Conservation (phyloP, 257 asterid genomes). For the Ajuga chamaepitys region DNA sequence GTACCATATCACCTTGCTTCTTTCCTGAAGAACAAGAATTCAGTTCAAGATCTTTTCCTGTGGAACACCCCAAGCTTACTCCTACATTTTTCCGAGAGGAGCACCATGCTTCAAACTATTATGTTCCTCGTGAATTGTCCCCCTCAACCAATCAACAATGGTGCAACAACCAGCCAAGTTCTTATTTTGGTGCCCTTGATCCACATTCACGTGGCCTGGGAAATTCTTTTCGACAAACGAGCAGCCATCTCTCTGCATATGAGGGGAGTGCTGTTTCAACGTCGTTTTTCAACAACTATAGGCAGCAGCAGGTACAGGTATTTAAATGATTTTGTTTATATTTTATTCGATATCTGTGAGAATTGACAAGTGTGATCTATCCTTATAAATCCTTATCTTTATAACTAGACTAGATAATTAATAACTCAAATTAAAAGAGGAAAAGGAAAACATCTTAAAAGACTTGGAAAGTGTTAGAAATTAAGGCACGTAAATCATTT, state of each 20-base stretch:
- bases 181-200: constrained; percentile 24
- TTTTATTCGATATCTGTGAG: neutral
- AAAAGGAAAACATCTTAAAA: too few relatives aligned
- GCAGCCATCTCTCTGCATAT: constrained; percentile 30
- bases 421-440: too few relatives aligned
- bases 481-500: too few relatives aligned
- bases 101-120: constrained; percentile 42
- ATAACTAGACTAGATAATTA: too few relatives aligned
- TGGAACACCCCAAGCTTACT: constrained; percentile 30
- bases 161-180: constrained; percentile 30
- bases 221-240: constrained; percentile 31
- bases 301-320: constrained; percentile 46
- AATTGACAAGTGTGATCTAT: neutral
- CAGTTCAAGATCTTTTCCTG: constrained; percentile 29
- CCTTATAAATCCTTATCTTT: neutral
- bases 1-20: constrained; percentile 28
- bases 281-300: constrained; percentile 29
- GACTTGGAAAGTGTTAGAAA: too few relatives aligned
- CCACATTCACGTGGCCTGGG: constrained; percentile 30
- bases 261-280: constrained; percentile 27
- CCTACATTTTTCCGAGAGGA: constrained; percentile 39
- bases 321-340: neutral
- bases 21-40: constrained; percentile 39
- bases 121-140: constrained; percentile 39
- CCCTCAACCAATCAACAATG: constrained; percentile 37